Conservation (phyloP, 768 basidiomycete genomes). For the Stropharia rugosoannulata region DNA sequence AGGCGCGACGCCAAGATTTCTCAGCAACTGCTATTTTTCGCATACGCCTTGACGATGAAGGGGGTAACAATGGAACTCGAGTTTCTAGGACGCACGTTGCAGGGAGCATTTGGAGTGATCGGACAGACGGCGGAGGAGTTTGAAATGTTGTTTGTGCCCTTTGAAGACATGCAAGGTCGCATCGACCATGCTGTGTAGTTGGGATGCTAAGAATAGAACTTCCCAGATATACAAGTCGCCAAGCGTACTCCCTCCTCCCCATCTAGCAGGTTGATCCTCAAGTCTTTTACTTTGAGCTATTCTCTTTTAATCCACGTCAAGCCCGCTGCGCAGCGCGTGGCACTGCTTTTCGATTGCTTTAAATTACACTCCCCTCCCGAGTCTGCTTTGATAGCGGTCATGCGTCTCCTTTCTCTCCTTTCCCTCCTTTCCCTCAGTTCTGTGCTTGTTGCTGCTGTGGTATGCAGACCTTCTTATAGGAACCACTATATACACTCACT, state of each 20-base stretch:
- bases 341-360: not conserved
- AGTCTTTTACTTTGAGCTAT: not conserved
- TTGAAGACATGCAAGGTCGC: slow-evolving; percentile 18
- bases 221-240: not conserved
- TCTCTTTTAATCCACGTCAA: not conserved
- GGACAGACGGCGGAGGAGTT: slow-evolving; percentile 81
- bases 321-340: slow-evolving; percentile 8
- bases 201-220: not conserved
- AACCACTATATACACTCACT: not conserved
- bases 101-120: slow-evolving; percentile 91
- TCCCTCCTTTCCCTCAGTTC: not conserved
- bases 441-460: too few relatives aligned
- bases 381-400: not conserved
- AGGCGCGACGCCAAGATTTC: slow-evolving; percentile 80
- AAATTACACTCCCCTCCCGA: not conserved
- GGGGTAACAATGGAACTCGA: slow-evolving; percentile 92
- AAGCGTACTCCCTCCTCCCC: not conserved
- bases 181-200: slow-evolving; percentile 23
- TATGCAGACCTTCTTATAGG: too few relatives aligned
- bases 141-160: slow-evolving; percentile 65
- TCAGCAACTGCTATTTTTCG: slow-evolving; percentile 87
- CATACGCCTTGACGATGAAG: slow-evolving; percentile 92
- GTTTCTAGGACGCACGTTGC: slow-evolving; percentile 73
- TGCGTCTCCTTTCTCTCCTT: slow-evolving; percentile 6
- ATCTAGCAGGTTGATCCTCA: slow-evolving; percentile 2